These are phyloP conservation scores for Yamadazyma oceani DNA, from an alignment of 1,139 yeast genomes.

Conservation along the genomic window DNA sequence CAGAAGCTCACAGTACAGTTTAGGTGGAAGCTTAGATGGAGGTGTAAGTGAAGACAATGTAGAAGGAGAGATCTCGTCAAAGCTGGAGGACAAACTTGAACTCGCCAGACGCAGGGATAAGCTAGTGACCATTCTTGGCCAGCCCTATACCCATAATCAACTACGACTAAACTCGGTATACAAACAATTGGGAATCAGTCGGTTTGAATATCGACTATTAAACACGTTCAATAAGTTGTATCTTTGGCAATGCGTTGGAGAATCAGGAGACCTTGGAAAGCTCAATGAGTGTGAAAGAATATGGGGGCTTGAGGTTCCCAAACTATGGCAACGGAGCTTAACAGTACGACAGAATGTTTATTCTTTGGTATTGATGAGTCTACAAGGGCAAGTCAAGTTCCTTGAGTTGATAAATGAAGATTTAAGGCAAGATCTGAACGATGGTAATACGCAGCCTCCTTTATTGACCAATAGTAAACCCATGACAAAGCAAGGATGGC, in stretches of 20 bases:
- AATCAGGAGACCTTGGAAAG: too few species aligned
- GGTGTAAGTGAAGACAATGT: too few species aligned
- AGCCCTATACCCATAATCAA: not conserved
- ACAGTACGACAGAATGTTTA: conserved; percentile 2
- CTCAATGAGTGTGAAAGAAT: not conserved
- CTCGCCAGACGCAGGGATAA: too few species aligned
- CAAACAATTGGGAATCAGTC: conserved; percentile 21
- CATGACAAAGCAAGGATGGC: too few species aligned
- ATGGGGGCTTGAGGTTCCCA: conserved; percentile 3
- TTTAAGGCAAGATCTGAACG: not conserved
- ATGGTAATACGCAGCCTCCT: too few species aligned
- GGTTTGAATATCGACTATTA: conserved; percentile 28
- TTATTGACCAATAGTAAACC: too few species aligned
- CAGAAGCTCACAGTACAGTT: too few species aligned
- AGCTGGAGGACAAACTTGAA: too few species aligned
- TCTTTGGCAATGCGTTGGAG: not conserved
- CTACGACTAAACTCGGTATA: conserved; percentile 11
- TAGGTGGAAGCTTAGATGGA: too few species aligned
- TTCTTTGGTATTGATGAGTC: not conserved
- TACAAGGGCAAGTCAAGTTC: not conserved
- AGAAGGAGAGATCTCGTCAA: too few species aligned
- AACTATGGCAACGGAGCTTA: conserved; percentile 3
- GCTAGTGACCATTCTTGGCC: too few species aligned
- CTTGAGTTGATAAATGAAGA: not conserved
- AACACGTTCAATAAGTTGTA: conserved; percentile 23